phyloP scores from a whole-genome alignment of 768 basidiomycete species.

The Mycena galopus region DNA sequence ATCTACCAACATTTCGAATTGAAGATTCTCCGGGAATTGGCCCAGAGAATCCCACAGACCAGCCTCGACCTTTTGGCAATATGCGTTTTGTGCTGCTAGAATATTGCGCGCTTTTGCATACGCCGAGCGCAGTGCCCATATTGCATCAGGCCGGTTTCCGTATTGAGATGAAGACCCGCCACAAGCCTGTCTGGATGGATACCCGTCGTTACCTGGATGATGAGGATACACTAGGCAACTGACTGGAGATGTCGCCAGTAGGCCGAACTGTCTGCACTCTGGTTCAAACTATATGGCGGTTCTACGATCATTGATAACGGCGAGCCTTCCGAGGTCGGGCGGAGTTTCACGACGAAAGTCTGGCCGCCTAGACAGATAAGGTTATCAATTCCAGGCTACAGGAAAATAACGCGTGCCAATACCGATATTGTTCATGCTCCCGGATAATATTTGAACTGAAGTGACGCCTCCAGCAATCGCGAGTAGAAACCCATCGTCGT shows the following conservation, averaged over 20 bases:
- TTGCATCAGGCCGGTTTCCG: constrained; percentile 75
- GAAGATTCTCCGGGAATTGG: constrained; percentile 76
- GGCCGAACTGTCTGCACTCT: constrained; percentile 58
- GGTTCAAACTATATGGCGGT: constrained; percentile 75
- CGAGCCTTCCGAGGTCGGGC: constrained; percentile 81
- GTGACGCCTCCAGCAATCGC: constrained; percentile 92
- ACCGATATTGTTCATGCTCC: constrained; percentile 84
- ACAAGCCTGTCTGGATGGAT: constrained; percentile 67
- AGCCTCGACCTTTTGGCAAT: constrained; percentile 72
- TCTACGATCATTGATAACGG: constrained; percentile 88
- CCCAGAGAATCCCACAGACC: constrained; percentile 57
- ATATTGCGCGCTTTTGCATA: constrained; percentile 81
- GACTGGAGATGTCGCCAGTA: constrained; percentile 90
- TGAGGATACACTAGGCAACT: constrained; percentile 34
- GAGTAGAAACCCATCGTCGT: constrained; percentile 80
- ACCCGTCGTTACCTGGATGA: constrained; percentile 5
- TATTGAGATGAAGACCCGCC: constrained; percentile 64
- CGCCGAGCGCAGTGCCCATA: constrained; percentile 85
- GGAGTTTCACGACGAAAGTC: constrained; percentile 88
- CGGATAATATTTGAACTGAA: constrained; percentile 85
- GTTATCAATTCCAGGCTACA: neutral
- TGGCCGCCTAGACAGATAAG: constrained; percentile 73
- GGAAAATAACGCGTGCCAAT: neutral
- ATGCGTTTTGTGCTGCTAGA: constrained; percentile 77
- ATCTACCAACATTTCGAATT: constrained; percentile 86